Base-by-base conservation (phyloP, 352 stramenopile genomes). In the Hyphochytrium catenoides region DNA sequence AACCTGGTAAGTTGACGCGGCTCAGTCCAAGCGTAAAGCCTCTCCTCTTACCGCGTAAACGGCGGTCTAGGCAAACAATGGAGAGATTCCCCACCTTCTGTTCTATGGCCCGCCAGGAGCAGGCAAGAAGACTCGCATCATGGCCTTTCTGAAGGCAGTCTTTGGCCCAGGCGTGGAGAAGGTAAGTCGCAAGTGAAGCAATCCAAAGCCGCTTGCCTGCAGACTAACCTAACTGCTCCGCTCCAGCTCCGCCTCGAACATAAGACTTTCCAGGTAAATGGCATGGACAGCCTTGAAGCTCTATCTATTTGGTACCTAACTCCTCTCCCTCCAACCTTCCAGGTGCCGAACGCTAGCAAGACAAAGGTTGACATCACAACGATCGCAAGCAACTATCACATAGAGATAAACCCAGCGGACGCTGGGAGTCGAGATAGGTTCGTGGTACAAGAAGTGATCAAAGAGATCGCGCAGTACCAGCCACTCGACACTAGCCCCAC, bases 391-490 rank as follows among this genome's bases (percentile, higher is more conserved):
- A 94, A 94, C 53, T 96, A 96, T 57, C 92, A 98, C 58, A 95
- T 98, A 31, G 91, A 99, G 57, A 91, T 98, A 60, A 95, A 92
- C 47, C 88, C 92, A 26, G 90, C 74, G 29, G 92, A 99, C 51
- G 90, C 77, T 17, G 91, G 91, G 16, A 85, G 72, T 31, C 89
- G 89, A 51, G 92, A 99, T 61, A 74, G 85, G 6, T 88, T 88
- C 32, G 82, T 98, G 22, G 77, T 97, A 27, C 89, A 98, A 54
- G 86, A 98, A 50, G 82, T 98, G 35, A 94, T 99, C 46, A 99
- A 99, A 57, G 89, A 98, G 62, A 98, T 98, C 46, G 91, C 92
- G 7, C 68, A 93, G 51, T 84, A 77, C 49, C 63, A 77, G 17
- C 39, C 78, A 24, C 53, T 75, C 0, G 69, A 83, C 41, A 48